A percentile compares a stretch with the other conserved stretches of the same genome.
These are phyloP conservation scores for Racocetra persica DNA, from an alignment of 371 early-diverging fungal genomes.

Conservation along the genomic window DNA sequence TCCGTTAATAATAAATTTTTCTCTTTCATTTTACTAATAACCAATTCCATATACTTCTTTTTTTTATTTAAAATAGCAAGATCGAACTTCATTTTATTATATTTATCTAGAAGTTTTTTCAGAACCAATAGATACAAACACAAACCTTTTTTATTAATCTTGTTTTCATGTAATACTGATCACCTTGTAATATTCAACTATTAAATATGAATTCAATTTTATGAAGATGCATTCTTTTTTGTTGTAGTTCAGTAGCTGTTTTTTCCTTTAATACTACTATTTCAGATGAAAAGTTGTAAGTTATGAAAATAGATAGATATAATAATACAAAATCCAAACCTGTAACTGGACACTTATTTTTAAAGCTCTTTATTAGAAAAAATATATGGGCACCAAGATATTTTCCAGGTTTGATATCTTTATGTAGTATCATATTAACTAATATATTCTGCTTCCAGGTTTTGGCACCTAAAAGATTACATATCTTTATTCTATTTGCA, in stretches of 20 bases:
- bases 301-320: background rate
- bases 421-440: constrained; percentile 21
- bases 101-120: background rate
- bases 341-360: background rate
- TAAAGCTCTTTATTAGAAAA: background rate
- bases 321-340: background rate
- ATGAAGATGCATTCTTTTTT: constrained; percentile 3
- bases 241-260: constrained; percentile 7
- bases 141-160: background rate
- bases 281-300: constrained; percentile 12
- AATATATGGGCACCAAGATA: background rate
- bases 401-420: constrained; percentile 22
- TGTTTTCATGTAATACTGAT: background rate
- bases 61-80: background rate
- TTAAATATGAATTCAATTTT: constrained; percentile 11
- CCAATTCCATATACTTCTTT: background rate
- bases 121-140: constrained; percentile 17
- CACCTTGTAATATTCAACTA: constrained; percentile 17
- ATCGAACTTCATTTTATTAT: background rate
- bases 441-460: constrained; percentile 20
- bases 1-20: background rate
- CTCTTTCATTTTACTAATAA: too few species aligned
- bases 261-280: background rate
- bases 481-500: constrained; percentile 9
- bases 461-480: constrained; percentile 33